Evolutionary conservation across 192 early-diverging fungal genomes (phyloP).

Genomic region (Chytriomyces confervae): DNA sequence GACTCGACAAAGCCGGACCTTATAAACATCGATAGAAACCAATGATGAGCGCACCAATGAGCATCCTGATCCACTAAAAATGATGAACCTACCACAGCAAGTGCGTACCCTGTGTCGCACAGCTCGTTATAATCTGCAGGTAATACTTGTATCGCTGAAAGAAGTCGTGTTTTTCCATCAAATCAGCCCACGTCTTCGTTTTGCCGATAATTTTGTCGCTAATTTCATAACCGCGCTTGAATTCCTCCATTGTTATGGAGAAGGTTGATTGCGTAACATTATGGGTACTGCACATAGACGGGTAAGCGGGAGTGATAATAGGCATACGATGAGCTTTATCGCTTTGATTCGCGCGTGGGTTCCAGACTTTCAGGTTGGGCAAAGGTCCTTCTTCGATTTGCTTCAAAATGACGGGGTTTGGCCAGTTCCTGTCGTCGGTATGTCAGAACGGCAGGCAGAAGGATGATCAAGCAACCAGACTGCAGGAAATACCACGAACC

Average conservation of each 20-base stretch:
- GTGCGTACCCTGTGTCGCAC: conserved; percentile 74
- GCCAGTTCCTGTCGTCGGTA: conserved; percentile 71
- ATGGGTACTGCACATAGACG: conserved; percentile 97
- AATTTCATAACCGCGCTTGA: conserved; percentile 78
- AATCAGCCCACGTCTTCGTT: conserved; percentile 75
- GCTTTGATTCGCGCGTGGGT: conserved; percentile 82
- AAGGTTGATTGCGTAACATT: conserved; percentile 91
- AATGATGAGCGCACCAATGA: conserved; percentile 4
- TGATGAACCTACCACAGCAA: conserved; percentile 64
- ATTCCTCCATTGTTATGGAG: conserved; percentile 82
- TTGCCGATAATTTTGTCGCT: conserved; percentile 78
- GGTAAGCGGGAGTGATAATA: conserved; percentile 98
- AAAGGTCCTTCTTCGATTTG: conserved; percentile 86
- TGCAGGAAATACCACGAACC: conserved; percentile 54
- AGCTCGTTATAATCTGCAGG: conserved; percentile 84
- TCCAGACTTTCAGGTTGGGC: conserved; percentile 86
- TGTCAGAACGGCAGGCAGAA: neutral
- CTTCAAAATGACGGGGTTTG: conserved; percentile 88
- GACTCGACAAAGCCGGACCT: conserved; percentile 93
- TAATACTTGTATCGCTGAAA: conserved; percentile 88
- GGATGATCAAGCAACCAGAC: neutral
- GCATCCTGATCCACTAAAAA: neutral
- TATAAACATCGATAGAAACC: neutral
- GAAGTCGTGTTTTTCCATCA: conserved; percentile 90
- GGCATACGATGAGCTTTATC: conserved; percentile 92